A percentile compares a stretch with the other conserved stretches of the same genome.
These are phyloP conservation scores for Xylaria sp. DNA, from an alignment of 2,329 filamentous ascomycete species.

Conservation along the genomic window DNA sequence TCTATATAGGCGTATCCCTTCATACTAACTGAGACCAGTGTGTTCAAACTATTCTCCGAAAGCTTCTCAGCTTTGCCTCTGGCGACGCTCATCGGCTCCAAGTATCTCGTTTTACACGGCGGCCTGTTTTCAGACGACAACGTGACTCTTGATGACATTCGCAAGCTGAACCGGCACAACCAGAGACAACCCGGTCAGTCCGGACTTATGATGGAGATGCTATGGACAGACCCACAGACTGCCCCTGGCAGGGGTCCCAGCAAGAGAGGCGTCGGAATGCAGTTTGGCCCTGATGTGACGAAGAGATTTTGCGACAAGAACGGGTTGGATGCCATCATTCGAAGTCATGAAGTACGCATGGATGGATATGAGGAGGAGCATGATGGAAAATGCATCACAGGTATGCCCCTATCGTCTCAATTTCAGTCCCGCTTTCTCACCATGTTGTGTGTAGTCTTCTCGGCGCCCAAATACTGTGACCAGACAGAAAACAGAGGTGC, in stretches of 20 bases:
- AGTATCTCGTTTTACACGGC: slow-evolving; percentile 91
- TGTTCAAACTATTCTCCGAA: slow-evolving; percentile 98
- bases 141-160: slow-evolving; percentile 88
- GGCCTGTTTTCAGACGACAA: slow-evolving; percentile 97
- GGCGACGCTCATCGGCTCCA: slow-evolving; percentile 87
- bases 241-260: slow-evolving; percentile 86
- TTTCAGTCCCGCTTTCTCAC: slow-evolving; percentile 7
- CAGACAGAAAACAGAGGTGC: slow-evolving; percentile 97
- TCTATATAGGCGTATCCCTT: neutral
- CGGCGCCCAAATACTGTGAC: slow-evolving; percentile 95
- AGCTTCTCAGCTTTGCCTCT: slow-evolving; percentile 94
- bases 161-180: slow-evolving; percentile 87
- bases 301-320: slow-evolving; percentile 97
- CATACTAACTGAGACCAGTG: slow-evolving; percentile 49
- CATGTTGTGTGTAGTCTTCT: slow-evolving; percentile 74
- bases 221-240: slow-evolving; percentile 96
- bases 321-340: slow-evolving; percentile 90
- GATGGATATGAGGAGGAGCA: slow-evolving; percentile 99
- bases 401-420: slow-evolving; percentile 51
- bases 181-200: slow-evolving; percentile 92
- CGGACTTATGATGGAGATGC: slow-evolving; percentile 99
- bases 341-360: slow-evolving; percentile 98
- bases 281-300: slow-evolving; percentile 96
- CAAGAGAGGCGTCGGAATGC: slow-evolving; percentile 94
- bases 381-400: slow-evolving; percentile 91